Percentiles rank a stretch among this genome's conserved stretches.
These are phyloP conservation scores for Plantago major DNA, from an alignment of 257 asterid species.

Conservation along the genomic window DNA sequence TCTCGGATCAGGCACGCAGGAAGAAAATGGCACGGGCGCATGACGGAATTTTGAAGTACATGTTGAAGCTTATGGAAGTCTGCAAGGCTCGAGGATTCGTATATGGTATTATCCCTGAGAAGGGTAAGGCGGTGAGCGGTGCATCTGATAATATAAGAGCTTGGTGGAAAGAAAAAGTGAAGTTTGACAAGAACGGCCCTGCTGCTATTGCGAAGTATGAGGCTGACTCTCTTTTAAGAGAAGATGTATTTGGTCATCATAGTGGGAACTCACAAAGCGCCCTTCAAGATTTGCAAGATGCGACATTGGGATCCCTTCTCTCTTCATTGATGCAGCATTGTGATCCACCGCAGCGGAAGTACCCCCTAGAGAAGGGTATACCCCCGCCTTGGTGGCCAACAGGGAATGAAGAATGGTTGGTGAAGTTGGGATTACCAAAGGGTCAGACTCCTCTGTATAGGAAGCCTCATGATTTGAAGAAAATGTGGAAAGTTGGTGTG, in stretches of 20 bases:
- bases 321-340: conserved; percentile 59
- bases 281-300: conserved; percentile 54
- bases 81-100: conserved; percentile 45
- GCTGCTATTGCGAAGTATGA: conserved; percentile 47
- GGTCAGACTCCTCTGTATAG: conserved; percentile 40
- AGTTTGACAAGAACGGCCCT: conserved; percentile 49
- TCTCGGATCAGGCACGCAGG: conserved; percentile 37
- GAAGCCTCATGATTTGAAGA: conserved; percentile 60
- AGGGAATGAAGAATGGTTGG: conserved; percentile 54
- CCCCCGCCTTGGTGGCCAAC: conserved; percentile 65
- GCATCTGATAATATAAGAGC: conserved; percentile 47
- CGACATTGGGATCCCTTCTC: conserved; percentile 48
- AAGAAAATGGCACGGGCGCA: conserved; percentile 52
- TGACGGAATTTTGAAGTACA: conserved; percentile 48
- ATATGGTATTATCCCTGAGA: conserved; percentile 45
- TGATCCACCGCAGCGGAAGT: conserved; percentile 51
- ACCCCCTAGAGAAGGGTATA: conserved; percentile 45
- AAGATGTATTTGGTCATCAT: conserved; percentile 20
- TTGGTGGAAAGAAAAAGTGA: conserved; percentile 68
- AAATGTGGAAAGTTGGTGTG: conserved; percentile 57
- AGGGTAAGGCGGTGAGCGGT: conserved; percentile 52
- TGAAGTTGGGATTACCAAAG: conserved; percentile 28
- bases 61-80: conserved; percentile 54
- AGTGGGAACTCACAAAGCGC: conserved; percentile 28
- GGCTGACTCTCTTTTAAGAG: conserved; percentile 27